These are phyloP conservation scores for Aspergillus neoniger DNA, from an alignment of 2,329 filamentous ascomycete genomes.

Conservation along the genomic window DNA sequence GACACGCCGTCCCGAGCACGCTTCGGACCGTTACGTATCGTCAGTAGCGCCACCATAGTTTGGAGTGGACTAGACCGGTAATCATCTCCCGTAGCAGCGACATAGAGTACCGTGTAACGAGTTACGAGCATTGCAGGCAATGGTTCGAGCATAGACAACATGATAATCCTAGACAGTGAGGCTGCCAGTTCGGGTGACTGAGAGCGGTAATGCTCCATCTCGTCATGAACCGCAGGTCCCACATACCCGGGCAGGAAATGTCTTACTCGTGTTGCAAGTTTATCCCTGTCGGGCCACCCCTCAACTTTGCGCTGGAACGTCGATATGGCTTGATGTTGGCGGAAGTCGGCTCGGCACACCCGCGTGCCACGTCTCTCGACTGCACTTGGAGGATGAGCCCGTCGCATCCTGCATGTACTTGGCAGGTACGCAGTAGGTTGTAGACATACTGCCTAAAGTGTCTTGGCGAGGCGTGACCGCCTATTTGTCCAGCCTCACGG, in stretches of 20 bases:
- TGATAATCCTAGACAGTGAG: no score
- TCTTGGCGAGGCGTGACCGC: background rate
- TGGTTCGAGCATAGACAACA: no score
- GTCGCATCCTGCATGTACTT: constrained; percentile 29
- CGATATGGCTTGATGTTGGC: background rate
- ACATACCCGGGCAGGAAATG: background rate
- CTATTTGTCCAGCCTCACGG: constrained; percentile 49
- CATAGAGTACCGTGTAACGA: no score
- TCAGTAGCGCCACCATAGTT: no score
- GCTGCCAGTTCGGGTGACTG: no score
- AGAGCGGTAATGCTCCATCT: no score
- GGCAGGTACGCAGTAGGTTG: constrained; percentile 32
- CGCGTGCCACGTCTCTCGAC: background rate
- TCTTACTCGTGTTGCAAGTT: background rate
- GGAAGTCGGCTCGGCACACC: background rate
- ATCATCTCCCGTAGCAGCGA: no score
- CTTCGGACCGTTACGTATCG: no score
- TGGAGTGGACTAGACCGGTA: no score
- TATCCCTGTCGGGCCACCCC: background rate
- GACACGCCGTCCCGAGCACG: no score
- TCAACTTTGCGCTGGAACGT: background rate
- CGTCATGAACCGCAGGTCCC: background rate
- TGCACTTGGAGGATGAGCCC: background rate
- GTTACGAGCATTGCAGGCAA: no score
- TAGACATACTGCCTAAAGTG: constrained; percentile 7